These are phyloP conservation scores for Bertia moriformis DNA, from an alignment of 2,329 filamentous ascomycete genomes.

Conservation along the genomic window DNA sequence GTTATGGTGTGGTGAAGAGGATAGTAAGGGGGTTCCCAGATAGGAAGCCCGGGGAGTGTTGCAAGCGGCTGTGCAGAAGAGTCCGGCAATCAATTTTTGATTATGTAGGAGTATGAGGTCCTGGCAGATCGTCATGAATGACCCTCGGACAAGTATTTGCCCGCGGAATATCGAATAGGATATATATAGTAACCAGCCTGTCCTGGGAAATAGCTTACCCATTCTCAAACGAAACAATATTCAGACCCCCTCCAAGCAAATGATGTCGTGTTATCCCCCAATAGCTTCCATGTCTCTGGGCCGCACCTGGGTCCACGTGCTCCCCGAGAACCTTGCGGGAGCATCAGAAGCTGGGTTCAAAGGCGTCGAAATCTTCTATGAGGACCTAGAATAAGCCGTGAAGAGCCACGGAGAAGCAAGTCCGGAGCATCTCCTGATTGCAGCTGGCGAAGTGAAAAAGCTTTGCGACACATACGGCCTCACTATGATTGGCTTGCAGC, in stretches of 20 bases:
- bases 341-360: slow-evolving; percentile 33
- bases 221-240: too few species aligned
- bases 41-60: slow-evolving; percentile 16
- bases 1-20: slow-evolving; percentile 17
- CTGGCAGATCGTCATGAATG: too few species aligned
- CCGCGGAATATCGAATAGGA: too few species aligned
- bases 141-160: too few species aligned
- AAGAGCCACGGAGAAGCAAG: slow-evolving; percentile 14
- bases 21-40: slow-evolving; percentile 8
- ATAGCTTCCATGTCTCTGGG: too few species aligned
- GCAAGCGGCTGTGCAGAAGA: slow-evolving; percentile 14
- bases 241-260: too few species aligned
- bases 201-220: too few species aligned
- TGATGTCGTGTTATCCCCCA: too few species aligned
- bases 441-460: slow-evolving; percentile 26
- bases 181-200: too few species aligned
- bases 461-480: slow-evolving; percentile 29
- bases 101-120: too few species aligned
- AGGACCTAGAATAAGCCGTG: slow-evolving; percentile 37
- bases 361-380: slow-evolving; percentile 48
- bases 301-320: slow-evolving; percentile 33
- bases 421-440: slow-evolving; percentile 21
- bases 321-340: slow-evolving; percentile 36
- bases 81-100: slow-evolving; percentile 14
- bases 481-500: slow-evolving; percentile 38